Evolutionary conservation across 202 grass and related monocot species (phyloP).

Genomic region (Setaria italica): DNA sequence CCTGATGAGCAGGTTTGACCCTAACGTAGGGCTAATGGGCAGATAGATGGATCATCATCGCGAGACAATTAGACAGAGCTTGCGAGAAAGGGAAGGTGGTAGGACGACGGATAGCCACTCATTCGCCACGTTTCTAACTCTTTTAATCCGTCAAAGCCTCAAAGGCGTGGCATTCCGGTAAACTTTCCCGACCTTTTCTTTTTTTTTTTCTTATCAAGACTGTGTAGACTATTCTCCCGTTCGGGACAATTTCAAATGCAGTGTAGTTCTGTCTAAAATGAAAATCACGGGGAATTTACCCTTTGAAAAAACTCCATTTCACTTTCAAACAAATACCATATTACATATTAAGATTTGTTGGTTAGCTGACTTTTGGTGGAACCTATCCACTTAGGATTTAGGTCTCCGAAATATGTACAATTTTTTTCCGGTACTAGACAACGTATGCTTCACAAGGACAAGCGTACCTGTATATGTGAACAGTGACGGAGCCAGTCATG

Average conservation of each 20-base stretch:
- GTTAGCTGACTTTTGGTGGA: too few relatives aligned
- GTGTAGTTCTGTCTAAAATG: neutral
- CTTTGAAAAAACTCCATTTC: too few relatives aligned
- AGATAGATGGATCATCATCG: neutral
- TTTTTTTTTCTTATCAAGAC: neutral
- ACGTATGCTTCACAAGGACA: too few relatives aligned
- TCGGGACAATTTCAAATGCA: neutral
- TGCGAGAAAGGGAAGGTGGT: neutral
- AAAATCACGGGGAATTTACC: too few relatives aligned
- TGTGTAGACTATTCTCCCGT: neutral
- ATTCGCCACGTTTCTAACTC: neutral
- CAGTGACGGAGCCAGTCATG: too few relatives aligned
- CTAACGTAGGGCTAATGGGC: neutral
- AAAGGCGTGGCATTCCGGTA: neutral
- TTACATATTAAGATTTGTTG: too few relatives aligned
- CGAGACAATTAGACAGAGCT: neutral
- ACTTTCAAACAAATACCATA: too few relatives aligned
- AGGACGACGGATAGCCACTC: neutral
- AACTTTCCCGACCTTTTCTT: neutral
- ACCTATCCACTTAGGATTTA: too few relatives aligned
- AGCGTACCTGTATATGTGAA: too few relatives aligned
- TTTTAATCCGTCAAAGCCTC: neutral
- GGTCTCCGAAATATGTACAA: too few relatives aligned
- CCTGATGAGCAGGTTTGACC: constrained; percentile 7
- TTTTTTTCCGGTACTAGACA: too few relatives aligned